Base-by-base conservation (phyloP, 352 stramenopile genomes). In the Globisporangium iwayamae region DNA sequence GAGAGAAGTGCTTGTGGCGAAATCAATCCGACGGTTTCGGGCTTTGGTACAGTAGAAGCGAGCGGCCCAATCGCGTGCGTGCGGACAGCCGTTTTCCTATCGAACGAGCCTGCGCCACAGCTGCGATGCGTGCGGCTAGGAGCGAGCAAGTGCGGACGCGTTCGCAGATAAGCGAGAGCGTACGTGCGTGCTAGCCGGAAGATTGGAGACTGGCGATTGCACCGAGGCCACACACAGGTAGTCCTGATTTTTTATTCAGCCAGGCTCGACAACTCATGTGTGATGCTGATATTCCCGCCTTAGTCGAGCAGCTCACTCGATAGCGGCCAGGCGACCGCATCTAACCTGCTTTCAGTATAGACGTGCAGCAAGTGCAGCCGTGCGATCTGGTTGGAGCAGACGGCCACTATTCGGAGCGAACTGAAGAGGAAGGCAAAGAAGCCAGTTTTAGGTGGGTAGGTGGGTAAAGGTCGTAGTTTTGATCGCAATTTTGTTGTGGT, bases 1-100 rank as follows among this genome's bases (percentile, higher is more conserved):
- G 8, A 51, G 28, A 20, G n/a, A 51, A 20, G 45, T 51, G 45
- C n/a, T 25, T 51, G n/a, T 51, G n/a, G 14, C 47, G 34, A 20
- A 36, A 54, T 20, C 45, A 51, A 51, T 51, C 45, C 18, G 45
- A 30, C 48, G 48, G 48, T 54, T 54, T 54, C 48, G 48, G 48
- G 22, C 9, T 54, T 18, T 25, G 25, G 25, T 28, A 28, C 25
- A 28, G 48, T 54, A 54, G 48, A 54, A 36, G 48, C 47, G 25
- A 39, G 20, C 22, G 14, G 13, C 14, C 48, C 48, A 54, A 54
- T 54, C 48, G 36, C 48, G 48, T 54, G 22, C 48, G 48, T 36
- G 48, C 48, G 7, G 28, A 32, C 48, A 54, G 48, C 48, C 48
- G 48, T 36, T 54, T 39, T 10, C 7, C 11, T 39, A 28, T 28